These are phyloP conservation scores for Pachyrhizus erosus DNA, from an alignment of 306 rosid genomes.

Conservation along the genomic window DNA sequence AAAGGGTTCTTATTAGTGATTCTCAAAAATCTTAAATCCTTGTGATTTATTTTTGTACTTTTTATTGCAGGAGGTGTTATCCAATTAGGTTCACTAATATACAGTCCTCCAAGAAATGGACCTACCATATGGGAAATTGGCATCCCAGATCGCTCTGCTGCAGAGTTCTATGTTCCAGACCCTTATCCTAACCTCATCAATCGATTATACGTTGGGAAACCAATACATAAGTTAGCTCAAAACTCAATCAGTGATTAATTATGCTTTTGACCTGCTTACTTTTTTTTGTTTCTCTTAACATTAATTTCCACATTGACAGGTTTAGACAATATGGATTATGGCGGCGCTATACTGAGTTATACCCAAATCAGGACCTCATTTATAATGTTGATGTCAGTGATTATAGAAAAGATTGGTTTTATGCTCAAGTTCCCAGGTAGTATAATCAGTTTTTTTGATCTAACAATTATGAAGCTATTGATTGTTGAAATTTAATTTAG, in stretches of 20 bases:
- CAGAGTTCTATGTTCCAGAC: constrained; percentile 65
- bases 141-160: constrained; percentile 68
- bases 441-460: neutral
- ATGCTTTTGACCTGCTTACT: neutral
- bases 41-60: neutral
- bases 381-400: constrained; percentile 36
- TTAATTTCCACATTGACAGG: constrained; percentile 2
- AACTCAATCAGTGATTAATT: neutral
- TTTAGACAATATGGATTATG: constrained; percentile 67
- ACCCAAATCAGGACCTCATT: constrained; percentile 50
- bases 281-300: neutral
- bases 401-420: constrained; percentile 57
- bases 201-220: constrained; percentile 36
- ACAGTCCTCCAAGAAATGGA: constrained; percentile 67
- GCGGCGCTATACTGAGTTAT: constrained; percentile 54
- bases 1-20: too few relatives aligned
- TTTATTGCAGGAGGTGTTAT: constrained; percentile 42
- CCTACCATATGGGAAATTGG: constrained; percentile 80
- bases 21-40: too few relatives aligned
- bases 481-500: neutral
- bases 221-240: constrained; percentile 43
- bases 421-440: constrained; percentile 51
- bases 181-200: constrained; percentile 62
- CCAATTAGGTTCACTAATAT: constrained; percentile 40
- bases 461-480: neutral